These are phyloP conservation scores for Zoysia japonica DNA, from an alignment of 176 grass and related monocot species.

Conservation along the genomic window DNA sequence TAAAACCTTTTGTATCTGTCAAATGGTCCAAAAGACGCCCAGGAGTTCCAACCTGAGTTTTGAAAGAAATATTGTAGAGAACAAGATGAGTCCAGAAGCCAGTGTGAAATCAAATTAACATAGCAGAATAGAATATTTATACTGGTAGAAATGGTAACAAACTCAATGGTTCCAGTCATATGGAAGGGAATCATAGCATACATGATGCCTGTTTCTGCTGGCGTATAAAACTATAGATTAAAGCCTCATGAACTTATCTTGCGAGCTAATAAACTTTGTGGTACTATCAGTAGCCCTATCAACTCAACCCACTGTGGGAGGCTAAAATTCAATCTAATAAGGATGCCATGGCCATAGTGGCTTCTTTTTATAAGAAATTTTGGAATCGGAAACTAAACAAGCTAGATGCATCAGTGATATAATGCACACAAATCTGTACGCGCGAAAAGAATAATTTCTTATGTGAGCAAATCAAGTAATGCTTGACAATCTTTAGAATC, in stretches of 20 bases:
- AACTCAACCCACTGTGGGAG: neutral
- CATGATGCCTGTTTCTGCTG: slow-evolving; percentile 3
- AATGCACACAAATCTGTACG: neutral
- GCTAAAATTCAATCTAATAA: neutral
- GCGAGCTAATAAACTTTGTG: neutral
- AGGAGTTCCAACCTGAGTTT: slow-evolving; percentile 80
- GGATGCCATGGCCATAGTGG: neutral
- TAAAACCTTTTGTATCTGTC: slow-evolving; percentile 87
- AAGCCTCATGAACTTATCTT: no score
- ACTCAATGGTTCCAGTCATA: no score
- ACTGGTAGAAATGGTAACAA: no score
- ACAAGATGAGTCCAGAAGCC: slow-evolving; percentile 13
- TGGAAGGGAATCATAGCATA: no score
- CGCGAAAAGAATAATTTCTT: neutral
- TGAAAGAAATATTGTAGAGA: slow-evolving; percentile 27
- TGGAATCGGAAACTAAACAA: neutral
- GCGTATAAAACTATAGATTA: neutral
- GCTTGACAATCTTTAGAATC: neutral
- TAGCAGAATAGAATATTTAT: neutral
- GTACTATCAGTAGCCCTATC: neutral
- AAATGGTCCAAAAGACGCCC: slow-evolving; percentile 84
- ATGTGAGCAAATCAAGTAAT: neutral
- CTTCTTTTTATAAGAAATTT: neutral
- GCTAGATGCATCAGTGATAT: neutral
- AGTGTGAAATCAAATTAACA: slow-evolving; percentile 4